phyloP scores from a whole-genome alignment of 257 asterid species.

The Pogostemon cablin region DNA sequence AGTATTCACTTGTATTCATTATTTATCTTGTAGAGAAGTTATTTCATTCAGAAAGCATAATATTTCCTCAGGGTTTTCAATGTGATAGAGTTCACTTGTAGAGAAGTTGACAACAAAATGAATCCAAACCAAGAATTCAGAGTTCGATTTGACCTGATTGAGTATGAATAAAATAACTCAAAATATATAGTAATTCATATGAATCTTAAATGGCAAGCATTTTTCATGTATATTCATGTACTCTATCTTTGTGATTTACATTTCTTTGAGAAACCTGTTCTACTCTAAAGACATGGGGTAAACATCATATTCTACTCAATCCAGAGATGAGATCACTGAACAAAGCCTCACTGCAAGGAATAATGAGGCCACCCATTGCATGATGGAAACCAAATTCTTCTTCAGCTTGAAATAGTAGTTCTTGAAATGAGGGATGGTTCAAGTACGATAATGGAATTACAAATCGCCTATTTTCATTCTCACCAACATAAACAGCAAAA shows the following conservation, averaged over 20 bases:
- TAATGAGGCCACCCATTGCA: background rate
- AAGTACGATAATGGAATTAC: background rate
- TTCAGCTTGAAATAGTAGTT: background rate
- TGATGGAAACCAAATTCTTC: background rate
- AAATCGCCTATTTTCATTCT: background rate
- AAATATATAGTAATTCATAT: too few relatives aligned
- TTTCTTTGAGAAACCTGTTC: background rate
- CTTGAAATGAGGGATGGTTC: background rate
- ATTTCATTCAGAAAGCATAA: too few relatives aligned
- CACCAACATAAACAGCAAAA: background rate
- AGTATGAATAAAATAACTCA: too few relatives aligned
- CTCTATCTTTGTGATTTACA: background rate
- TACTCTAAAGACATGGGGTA: too few relatives aligned
- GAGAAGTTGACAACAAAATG: background rate
- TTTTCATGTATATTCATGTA: too few relatives aligned
- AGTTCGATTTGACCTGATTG: too few relatives aligned
- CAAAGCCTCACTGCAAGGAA: constrained; percentile 15
- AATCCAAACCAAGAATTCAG: background rate
- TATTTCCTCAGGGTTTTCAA: background rate
- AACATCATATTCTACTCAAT: background rate
- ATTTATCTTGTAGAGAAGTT: too few relatives aligned
- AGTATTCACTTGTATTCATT: too few relatives aligned
- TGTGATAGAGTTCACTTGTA: background rate
- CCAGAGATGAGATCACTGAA: constrained; percentile 26
- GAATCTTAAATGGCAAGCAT: too few relatives aligned